Percentiles rank a stretch among this genome's conserved stretches.
Evolutionary conservation across 495 filamentous ascomycete species (phyloP).

Genomic region (Xanthoparmelia taractica): DNA sequence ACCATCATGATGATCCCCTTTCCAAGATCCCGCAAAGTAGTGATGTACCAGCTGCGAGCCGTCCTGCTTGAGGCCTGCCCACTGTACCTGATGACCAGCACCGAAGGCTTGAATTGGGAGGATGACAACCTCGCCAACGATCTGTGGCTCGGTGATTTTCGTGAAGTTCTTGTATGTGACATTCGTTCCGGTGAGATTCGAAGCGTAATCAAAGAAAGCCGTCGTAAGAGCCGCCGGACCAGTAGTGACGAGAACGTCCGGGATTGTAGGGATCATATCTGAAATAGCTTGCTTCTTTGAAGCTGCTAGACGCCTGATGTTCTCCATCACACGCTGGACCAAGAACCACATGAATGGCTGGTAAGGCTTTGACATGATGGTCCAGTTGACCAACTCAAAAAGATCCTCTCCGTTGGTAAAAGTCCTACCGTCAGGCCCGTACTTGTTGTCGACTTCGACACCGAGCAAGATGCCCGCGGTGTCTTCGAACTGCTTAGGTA

Average conservation of each 20-base stretch:
- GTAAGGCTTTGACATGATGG: constrained; percentile 36
- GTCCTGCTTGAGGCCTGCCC: constrained; percentile 20
- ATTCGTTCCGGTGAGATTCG: neutral
- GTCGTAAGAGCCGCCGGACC: constrained; percentile 23
- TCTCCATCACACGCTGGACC: constrained; percentile 23
- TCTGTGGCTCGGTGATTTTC: constrained; percentile 20
- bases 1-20: constrained; percentile 22
- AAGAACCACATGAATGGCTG: constrained; percentile 29
- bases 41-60: constrained; percentile 29
- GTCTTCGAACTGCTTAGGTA: constrained; percentile 42
- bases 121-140: constrained; percentile 29
- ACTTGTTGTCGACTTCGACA: constrained; percentile 33
- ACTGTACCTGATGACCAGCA: constrained; percentile 21
- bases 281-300: neutral
- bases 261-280: constrained; percentile 19
- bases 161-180: constrained; percentile 25
- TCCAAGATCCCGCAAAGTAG: constrained; percentile 32
- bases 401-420: constrained; percentile 21
- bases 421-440: constrained; percentile 13
- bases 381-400: constrained; percentile 38
- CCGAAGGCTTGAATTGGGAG: constrained; percentile 30
- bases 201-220: constrained; percentile 21
- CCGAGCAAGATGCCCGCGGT: constrained; percentile 28
- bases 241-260: constrained; percentile 26
- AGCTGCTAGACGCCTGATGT: constrained; percentile 22